phyloP scores from a whole-genome alignment of 2,329 filamentous ascomycete genomes.

The Trichoderma sp. region DNA sequence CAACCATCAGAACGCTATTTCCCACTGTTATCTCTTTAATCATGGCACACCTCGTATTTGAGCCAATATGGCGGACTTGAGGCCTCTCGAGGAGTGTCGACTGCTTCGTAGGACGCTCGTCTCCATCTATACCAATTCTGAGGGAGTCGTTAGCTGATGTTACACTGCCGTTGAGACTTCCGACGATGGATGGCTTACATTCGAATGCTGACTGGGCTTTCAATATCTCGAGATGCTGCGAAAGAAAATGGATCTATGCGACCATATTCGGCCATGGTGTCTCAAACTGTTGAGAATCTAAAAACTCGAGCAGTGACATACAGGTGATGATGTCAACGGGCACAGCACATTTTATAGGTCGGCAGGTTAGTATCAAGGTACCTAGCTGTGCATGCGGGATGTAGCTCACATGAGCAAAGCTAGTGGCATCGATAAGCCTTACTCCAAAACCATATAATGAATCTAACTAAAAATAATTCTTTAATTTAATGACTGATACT shows the following conservation, averaged over 20 bases:
- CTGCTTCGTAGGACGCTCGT: slow-evolving; percentile 40
- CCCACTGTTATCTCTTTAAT: not conserved
- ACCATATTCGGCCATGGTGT: slow-evolving; percentile 39
- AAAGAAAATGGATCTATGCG: slow-evolving; percentile 95
- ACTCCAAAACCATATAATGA: not conserved
- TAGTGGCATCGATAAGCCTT: not conserved
- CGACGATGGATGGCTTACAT: slow-evolving; percentile 47
- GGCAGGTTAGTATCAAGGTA: not conserved
- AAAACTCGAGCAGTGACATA: not conserved
- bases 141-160: slow-evolving; percentile 25
- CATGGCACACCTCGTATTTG: slow-evolving; percentile 65
- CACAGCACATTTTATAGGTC: not conserved
- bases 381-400: not conserved
- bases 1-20: slow-evolving; percentile 25
- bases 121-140: slow-evolving; percentile 50
- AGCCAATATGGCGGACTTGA: slow-evolving; percentile 82
- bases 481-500: too few species aligned
- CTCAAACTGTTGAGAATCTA: not conserved
- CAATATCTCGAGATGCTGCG: slow-evolving; percentile 80
- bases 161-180: not conserved
- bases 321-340: not conserved
- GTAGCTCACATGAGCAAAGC: not conserved
- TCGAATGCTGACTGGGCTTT: slow-evolving; percentile 67
- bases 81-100: slow-evolving; percentile 77
- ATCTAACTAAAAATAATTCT: too few species aligned